These are phyloP conservation scores for Pythium oligandrum DNA, from an alignment of 352 stramenopile species.

Conservation along the genomic window DNA sequence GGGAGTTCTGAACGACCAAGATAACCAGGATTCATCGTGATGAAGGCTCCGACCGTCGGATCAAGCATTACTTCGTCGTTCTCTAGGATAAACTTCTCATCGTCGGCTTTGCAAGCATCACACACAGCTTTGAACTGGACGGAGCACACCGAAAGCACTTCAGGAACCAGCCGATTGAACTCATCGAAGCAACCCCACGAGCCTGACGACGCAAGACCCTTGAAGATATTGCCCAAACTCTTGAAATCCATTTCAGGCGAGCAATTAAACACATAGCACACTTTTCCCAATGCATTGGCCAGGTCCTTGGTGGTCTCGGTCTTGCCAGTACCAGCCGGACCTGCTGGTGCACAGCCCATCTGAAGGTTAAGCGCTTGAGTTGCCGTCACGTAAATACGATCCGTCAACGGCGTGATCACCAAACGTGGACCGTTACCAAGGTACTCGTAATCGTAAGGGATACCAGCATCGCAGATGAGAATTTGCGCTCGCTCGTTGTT, in stretches of 20 bases:
- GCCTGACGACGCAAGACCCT: conserved; percentile 91
- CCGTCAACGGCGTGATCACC: conserved; percentile 94
- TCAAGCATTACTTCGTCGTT: conserved; percentile 92
- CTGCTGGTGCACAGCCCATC: conserved; percentile 74
- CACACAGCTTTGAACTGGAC: conserved; percentile 96
- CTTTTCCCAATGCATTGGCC: conserved; percentile 91
- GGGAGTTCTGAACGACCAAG: conserved; percentile 92
- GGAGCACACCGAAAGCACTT: conserved; percentile 92
- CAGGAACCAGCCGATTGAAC: conserved; percentile 94
- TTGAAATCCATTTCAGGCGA: conserved; percentile 97
- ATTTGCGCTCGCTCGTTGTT: conserved; percentile 83
- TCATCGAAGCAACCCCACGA: conserved; percentile 97
- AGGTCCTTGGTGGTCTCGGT: conserved; percentile 96
- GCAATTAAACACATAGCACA: conserved; percentile 95
- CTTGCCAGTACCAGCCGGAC: conserved; percentile 90
- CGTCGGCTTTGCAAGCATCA: conserved; percentile 93
- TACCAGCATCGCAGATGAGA: conserved; percentile 90
- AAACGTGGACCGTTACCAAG: conserved; percentile 92
- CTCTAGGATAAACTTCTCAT: conserved; percentile 92
- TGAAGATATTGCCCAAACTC: conserved; percentile 97
- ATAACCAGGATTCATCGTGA: conserved; percentile 98
- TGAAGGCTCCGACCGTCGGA: conserved; percentile 92
- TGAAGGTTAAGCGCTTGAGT: conserved; percentile 94
- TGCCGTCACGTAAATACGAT: conserved; percentile 96
- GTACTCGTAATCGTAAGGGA: conserved; percentile 97